Conservation (phyloP, 305 asterid species). For the Rubia balearica region DNA sequence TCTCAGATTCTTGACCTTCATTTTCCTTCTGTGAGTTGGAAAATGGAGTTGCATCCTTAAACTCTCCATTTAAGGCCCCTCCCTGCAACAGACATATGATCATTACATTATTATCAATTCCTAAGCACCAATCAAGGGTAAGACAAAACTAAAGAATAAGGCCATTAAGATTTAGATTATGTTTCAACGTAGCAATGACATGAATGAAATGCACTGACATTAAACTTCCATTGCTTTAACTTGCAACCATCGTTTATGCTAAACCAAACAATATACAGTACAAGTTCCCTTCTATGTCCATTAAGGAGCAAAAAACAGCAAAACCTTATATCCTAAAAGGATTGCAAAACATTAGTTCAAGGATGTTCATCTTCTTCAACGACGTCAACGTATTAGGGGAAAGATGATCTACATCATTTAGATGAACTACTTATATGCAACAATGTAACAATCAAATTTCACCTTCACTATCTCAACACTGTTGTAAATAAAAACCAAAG, state of each 20-base stretch:
- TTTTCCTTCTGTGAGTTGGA: conserved; percentile 36
- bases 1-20: conserved; percentile 40
- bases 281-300: too few species aligned
- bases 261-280: background rate
- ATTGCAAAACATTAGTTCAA: background rate
- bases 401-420: background rate
- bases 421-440: background rate
- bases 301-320: background rate
- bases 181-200: background rate
- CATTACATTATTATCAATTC: background rate
- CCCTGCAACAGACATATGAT: conserved; percentile 41
- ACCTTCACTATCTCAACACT: background rate
- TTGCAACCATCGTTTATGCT: background rate
- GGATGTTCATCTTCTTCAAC: background rate
- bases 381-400: background rate
- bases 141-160: background rate
- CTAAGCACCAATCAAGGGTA: background rate
- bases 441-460: background rate
- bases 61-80: conserved; percentile 75
- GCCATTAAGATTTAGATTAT: background rate
- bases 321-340: background rate
- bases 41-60: conserved; percentile 88
- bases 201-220: background rate
- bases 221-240: background rate
- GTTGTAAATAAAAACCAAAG: background rate